A percentile compares a stretch with the other conserved stretches of the same genome.
phyloP scores from a whole-genome alignment of 1,284 basidiomycete genomes.

The Microbotryum lychnidis-dioicae region DNA sequence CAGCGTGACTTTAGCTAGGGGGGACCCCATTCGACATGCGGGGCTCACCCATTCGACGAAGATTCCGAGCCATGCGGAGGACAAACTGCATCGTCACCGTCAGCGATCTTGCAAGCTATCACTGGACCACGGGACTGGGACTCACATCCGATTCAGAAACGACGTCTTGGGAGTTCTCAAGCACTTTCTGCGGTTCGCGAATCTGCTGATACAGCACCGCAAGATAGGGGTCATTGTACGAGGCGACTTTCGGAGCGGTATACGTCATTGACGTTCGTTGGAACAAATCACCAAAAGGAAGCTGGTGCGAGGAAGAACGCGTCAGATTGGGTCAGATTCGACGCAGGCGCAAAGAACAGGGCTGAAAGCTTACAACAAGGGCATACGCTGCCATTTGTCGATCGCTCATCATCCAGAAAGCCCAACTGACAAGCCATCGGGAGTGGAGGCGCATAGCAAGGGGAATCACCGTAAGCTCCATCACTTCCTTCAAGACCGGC shows the following conservation, averaged over 20 bases:
- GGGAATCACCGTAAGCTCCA: conserved; percentile 69
- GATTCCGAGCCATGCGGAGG: conserved; percentile 79
- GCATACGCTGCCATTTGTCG: conserved; percentile 78
- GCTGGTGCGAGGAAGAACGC: neutral
- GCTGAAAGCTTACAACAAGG: conserved; percentile 54
- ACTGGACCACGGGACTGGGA: neutral
- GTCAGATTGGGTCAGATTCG: neutral
- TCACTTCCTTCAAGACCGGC: conserved; percentile 61
- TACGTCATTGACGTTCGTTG: conserved; percentile 11
- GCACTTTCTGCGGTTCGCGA: conserved; percentile 80
- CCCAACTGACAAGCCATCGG: conserved; percentile 94
- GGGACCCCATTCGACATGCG: neutral
- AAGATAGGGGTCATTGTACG: conserved; percentile 73
- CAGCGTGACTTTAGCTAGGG: neutral
- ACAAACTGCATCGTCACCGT: conserved; percentile 52
- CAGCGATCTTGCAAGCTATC: neutral
- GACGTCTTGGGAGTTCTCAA: conserved; percentile 82
- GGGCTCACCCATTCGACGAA: conserved; percentile 77
- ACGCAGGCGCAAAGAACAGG: neutral
- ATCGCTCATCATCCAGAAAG: conserved; percentile 79
- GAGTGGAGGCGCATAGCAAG: conserved; percentile 76
- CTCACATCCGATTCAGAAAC: conserved; percentile 70
- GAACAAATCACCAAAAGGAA: neutral
- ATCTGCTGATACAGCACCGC: conserved; percentile 84
- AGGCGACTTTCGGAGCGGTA: neutral